Percentiles rank a stretch among this genome's conserved stretches.
Evolutionary conservation across 352 stramenopile genomes (phyloP).

Genomic region (Phytophthora sojae): DNA sequence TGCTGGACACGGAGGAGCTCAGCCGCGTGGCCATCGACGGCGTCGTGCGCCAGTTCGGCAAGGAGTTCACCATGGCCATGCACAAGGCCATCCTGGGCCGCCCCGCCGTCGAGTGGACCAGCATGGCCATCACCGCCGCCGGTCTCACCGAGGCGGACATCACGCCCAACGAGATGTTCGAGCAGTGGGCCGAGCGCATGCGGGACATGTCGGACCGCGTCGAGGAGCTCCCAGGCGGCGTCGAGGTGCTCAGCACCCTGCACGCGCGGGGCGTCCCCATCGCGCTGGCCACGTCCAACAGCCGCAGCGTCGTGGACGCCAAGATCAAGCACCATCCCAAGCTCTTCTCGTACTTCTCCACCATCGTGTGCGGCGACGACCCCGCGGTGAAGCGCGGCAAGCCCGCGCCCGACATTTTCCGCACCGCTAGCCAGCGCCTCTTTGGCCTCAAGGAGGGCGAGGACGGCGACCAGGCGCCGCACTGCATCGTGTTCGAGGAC

Average conservation of each 20-base stretch:
- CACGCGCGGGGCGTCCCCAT: conserved; percentile 64
- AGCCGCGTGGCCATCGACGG: conserved; percentile 68
- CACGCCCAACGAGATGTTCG: conserved; percentile 61
- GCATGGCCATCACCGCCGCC: conserved; percentile 63
- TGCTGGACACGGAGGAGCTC: conserved; percentile 84
- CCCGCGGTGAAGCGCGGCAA: conserved; percentile 72
- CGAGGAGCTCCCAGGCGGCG: conserved; percentile 59
- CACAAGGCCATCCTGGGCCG: conserved; percentile 83
- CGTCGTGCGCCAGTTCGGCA: conserved; percentile 62
- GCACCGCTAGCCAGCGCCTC: conserved; percentile 64
- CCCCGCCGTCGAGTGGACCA: conserved; percentile 73
- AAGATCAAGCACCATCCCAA: conserved; percentile 74
- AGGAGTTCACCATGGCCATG: conserved; percentile 62
- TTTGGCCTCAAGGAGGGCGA: conserved; percentile 48
- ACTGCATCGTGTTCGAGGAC: conserved; percentile 83
- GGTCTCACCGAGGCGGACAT: conserved; percentile 49
- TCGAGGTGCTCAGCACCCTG: conserved; percentile 57
- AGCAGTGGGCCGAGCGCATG: conserved; percentile 72
- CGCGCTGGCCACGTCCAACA: conserved; percentile 80
- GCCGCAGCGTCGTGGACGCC: conserved; percentile 59
- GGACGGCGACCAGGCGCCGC: conserved; percentile 36
- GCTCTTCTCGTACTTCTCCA: conserved; percentile 79
- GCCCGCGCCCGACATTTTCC: conserved; percentile 85
- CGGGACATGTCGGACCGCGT: conserved; percentile 62
- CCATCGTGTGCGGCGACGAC: conserved; percentile 85